Conservation (phyloP, 306 rosid species). For the Arachis hypogaea region DNA sequence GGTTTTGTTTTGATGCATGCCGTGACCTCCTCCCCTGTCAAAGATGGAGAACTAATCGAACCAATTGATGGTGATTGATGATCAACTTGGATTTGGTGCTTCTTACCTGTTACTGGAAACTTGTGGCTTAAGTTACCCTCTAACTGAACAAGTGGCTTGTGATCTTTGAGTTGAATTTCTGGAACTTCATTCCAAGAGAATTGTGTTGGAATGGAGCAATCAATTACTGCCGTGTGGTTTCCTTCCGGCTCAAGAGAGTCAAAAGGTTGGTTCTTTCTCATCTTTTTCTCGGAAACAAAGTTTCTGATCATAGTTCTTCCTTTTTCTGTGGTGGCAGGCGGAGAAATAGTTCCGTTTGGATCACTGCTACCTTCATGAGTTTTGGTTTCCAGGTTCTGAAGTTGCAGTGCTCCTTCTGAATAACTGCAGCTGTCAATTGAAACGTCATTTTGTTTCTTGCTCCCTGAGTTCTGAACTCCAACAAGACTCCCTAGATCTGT, state of each 20-base stretch:
- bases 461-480: slow-evolving; percentile 50
- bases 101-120: slow-evolving; percentile 52
- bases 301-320: slow-evolving; percentile 44
- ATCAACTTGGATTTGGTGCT: slow-evolving; percentile 51
- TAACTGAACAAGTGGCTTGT: slow-evolving; percentile 48
- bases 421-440: slow-evolving; percentile 53
- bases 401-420: slow-evolving; percentile 52
- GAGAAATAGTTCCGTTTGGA: slow-evolving; percentile 53
- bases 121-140: slow-evolving; percentile 54
- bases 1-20: slow-evolving; percentile 55
- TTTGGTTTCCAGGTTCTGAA: slow-evolving; percentile 45
- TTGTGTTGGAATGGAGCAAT: slow-evolving; percentile 50
- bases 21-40: slow-evolving; percentile 43
- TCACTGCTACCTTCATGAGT: slow-evolving; percentile 47
- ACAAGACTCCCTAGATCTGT: slow-evolving; percentile 63
- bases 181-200: slow-evolving; percentile 62
- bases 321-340: slow-evolving; percentile 46
- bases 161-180: slow-evolving; percentile 49
- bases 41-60: slow-evolving; percentile 55
- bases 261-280: slow-evolving; percentile 47
- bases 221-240: slow-evolving; percentile 49
- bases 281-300: slow-evolving; percentile 47
- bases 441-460: slow-evolving; percentile 58
- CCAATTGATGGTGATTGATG: slow-evolving; percentile 53
- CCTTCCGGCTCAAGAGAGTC: slow-evolving; percentile 59